These are phyloP conservation scores for Margaritispora aquatica DNA, from an alignment of 495 filamentous ascomycete species.

Conservation along the genomic window DNA sequence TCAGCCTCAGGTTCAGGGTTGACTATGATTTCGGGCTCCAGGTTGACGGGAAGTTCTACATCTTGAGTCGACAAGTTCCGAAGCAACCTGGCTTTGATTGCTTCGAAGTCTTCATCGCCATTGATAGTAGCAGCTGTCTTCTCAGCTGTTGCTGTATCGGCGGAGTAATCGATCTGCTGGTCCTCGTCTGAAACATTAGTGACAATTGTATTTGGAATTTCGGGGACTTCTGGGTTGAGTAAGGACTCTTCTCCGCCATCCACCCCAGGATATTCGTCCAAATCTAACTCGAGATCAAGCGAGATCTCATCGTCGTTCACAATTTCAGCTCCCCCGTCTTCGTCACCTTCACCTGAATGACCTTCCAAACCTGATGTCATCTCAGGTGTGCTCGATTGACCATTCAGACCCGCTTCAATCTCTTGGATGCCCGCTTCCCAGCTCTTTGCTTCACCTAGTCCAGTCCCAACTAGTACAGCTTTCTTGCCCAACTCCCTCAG, in stretches of 20 bases:
- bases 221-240: not conserved
- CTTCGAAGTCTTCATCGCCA: conserved; percentile 12
- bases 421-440: conserved; percentile 22
- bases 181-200: not conserved
- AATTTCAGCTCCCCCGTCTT: conserved; percentile 28
- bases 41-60: not conserved
- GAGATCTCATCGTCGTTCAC: conserved; percentile 17
- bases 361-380: conserved; percentile 28
- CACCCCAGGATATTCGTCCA: not conserved
- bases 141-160: not conserved
- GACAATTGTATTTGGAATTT: not conserved
- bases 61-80: conserved; percentile 9
- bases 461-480: conserved; percentile 39
- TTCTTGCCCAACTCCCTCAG: conserved; percentile 55
- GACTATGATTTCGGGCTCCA: conserved; percentile 11
- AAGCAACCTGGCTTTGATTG: conserved; percentile 35
- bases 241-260: conserved; percentile 1
- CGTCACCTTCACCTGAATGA: conserved; percentile 21
- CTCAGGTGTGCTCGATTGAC: conserved; percentile 18
- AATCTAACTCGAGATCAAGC: conserved; percentile 11
- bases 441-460: conserved; percentile 18
- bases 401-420: conserved; percentile 24
- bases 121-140: not conserved
- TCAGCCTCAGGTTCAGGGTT: conserved; percentile 13
- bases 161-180: not conserved